Evolutionary conservation across 2,329 filamentous ascomycete species (phyloP).

Genomic region (Dendryphion nanum): DNA sequence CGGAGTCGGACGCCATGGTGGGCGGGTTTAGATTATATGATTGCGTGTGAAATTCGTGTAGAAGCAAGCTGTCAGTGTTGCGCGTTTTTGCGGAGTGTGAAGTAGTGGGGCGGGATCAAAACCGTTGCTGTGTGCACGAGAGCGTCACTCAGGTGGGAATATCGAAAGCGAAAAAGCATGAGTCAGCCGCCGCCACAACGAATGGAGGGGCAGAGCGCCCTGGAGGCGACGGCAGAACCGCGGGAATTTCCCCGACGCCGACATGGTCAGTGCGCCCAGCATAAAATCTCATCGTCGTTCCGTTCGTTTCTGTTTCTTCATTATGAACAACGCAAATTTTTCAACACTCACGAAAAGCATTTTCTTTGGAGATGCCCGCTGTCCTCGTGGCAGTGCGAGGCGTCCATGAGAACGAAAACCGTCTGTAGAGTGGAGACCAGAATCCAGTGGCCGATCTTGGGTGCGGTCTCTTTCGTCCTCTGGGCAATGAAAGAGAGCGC

Average conservation of each 20-base stretch:
- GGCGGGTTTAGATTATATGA: too few relatives aligned
- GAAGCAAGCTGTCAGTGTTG: neutral
- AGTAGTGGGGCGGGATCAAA: too few relatives aligned
- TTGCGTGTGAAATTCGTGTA: too few relatives aligned
- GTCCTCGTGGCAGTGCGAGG: constrained; percentile 36
- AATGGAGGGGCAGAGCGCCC: constrained; percentile 25
- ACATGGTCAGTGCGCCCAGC: too few relatives aligned
- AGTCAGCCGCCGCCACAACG: constrained; percentile 25
- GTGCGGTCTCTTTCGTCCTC: constrained; percentile 55
- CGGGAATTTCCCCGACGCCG: constrained; percentile 19
- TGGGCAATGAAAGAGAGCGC: constrained; percentile 53
- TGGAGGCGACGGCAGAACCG: too few relatives aligned
- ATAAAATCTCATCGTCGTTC: constrained; percentile 11
- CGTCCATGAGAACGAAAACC: constrained; percentile 59
- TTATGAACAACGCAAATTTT: constrained; percentile 58
- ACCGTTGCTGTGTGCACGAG: too few relatives aligned
- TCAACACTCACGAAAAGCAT: constrained; percentile 58
- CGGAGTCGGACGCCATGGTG: constrained; percentile 44
- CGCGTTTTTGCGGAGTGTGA: neutral
- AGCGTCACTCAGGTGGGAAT: too few relatives aligned
- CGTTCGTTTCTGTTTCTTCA: constrained; percentile 43
- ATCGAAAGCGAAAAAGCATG: constrained; percentile 29
- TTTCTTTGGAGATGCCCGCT: constrained; percentile 51
- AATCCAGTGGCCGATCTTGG: constrained; percentile 52
- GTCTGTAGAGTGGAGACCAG: constrained; percentile 57